Conservation (phyloP, 805 yeast genomes). For the Kluyveromyces siamensis region DNA sequence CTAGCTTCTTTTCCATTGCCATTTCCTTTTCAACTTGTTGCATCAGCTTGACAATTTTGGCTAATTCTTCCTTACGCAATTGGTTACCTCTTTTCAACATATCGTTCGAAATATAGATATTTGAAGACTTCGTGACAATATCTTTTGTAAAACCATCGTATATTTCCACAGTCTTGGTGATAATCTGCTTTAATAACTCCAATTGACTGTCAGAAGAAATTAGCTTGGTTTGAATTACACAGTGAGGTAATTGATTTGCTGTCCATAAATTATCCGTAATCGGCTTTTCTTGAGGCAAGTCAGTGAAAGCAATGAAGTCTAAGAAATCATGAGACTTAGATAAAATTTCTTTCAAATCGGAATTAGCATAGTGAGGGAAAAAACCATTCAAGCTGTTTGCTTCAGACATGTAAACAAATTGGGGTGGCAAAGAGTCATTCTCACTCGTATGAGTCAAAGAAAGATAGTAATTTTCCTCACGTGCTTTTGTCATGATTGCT, state of each 20-base stretch:
- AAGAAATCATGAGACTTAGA: slow-evolving; percentile 38
- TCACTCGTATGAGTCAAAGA: slow-evolving; percentile 80
- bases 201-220: slow-evolving; percentile 43
- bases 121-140: slow-evolving; percentile 30
- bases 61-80: slow-evolving; percentile 66
- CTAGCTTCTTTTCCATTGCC: slow-evolving; percentile 60
- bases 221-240: slow-evolving; percentile 46
- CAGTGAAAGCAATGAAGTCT: slow-evolving; percentile 72
- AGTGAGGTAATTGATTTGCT: slow-evolving; percentile 38
- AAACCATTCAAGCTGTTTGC: slow-evolving; percentile 68
- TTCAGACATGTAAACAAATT: slow-evolving; percentile 86
- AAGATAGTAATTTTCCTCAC: slow-evolving; percentile 71
- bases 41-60: slow-evolving; percentile 58
- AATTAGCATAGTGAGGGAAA: slow-evolving; percentile 36
- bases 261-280: slow-evolving; percentile 43
- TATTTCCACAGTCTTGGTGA: slow-evolving; percentile 48
- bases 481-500: slow-evolving; percentile 64
- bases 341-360: slow-evolving; percentile 38
- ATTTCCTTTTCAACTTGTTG: slow-evolving; percentile 62
- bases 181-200: slow-evolving; percentile 38
- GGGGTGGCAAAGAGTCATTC: slow-evolving; percentile 55
- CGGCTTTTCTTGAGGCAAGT: slow-evolving; percentile 72
- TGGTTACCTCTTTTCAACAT: slow-evolving; percentile 65
- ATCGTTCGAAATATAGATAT: slow-evolving; percentile 60
- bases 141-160: slow-evolving; percentile 46